These are phyloP conservation scores for Leersia perrieri DNA, from an alignment of 176 grass and related monocot genomes.

Conservation along the genomic window DNA sequence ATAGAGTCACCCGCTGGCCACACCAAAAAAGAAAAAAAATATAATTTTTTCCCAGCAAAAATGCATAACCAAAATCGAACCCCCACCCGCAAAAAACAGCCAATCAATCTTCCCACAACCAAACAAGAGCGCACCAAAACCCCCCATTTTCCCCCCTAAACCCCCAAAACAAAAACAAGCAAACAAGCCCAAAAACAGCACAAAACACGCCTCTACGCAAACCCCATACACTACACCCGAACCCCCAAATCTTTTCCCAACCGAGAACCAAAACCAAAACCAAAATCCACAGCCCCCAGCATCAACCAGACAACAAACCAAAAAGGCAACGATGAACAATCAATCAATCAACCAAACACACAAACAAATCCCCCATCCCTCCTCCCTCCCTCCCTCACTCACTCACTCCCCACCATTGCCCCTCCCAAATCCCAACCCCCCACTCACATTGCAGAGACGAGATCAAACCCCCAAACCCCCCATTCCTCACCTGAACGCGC, in stretches of 20 bases:
- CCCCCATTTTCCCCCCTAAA: neutral
- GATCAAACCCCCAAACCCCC: neutral
- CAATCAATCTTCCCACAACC: neutral
- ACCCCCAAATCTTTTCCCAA: neutral
- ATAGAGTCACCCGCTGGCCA: neutral
- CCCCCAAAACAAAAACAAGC: neutral
- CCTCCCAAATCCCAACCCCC: neutral
- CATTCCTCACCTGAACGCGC: neutral
- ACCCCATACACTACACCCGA: neutral
- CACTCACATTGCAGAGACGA: neutral
- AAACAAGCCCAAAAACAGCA: neutral
- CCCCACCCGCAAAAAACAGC: neutral
- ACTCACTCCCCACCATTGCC: too few relatives aligned
- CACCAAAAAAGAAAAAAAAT: too few relatives aligned
- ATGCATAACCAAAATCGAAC: neutral
- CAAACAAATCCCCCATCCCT: neutral
- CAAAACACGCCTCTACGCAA: neutral
- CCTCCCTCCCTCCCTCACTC: too few relatives aligned
- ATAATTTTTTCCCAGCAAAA: neutral
- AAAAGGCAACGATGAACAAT: too few relatives aligned
- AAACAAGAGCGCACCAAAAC: neutral
- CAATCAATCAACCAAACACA: too few relatives aligned
- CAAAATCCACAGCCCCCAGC: too few relatives aligned
- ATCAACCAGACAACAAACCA: too few relatives aligned
- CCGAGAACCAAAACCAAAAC: neutral